These are phyloP conservation scores for Sphaerobolus stellatus DNA, from an alignment of 1,284 basidiomycete genomes.

Conservation along the genomic window DNA sequence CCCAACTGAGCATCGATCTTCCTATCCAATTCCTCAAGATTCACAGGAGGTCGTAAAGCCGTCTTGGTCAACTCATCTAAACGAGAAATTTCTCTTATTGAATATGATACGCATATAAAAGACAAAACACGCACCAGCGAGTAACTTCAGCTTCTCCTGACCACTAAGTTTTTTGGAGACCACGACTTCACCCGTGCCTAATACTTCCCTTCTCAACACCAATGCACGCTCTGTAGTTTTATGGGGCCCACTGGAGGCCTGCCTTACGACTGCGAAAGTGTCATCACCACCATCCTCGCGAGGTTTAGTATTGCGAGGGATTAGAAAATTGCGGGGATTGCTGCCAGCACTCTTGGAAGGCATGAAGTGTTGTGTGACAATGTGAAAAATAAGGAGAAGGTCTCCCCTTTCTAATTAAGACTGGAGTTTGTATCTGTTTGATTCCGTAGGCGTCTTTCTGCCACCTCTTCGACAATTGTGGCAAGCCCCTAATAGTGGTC, in stretches of 20 bases:
- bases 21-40: conserved; percentile 57
- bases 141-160: conserved; percentile 72
- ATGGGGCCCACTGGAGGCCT: background rate
- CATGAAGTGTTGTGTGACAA: too few species aligned
- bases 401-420: too few species aligned
- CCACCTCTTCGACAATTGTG: too few species aligned
- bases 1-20: conserved; percentile 70
- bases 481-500: too few species aligned
- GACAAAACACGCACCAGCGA: conserved; percentile 54
- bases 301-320: background rate
- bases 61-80: conserved; percentile 15
- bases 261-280: background rate
- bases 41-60: conserved; percentile 59
- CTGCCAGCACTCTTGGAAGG: background rate
- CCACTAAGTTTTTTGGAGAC: conserved; percentile 57
- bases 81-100: conserved; percentile 43
- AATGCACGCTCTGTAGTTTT: conserved; percentile 61
- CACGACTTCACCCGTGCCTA: conserved; percentile 64
- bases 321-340: background rate
- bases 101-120: conserved; percentile 63
- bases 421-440: too few species aligned
- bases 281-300: background rate
- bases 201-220: conserved; percentile 65
- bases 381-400: too few species aligned
- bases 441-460: too few species aligned